Conservation (phyloP, 495 filamentous ascomycete species). For the Lasiosphaeria ovina region DNA sequence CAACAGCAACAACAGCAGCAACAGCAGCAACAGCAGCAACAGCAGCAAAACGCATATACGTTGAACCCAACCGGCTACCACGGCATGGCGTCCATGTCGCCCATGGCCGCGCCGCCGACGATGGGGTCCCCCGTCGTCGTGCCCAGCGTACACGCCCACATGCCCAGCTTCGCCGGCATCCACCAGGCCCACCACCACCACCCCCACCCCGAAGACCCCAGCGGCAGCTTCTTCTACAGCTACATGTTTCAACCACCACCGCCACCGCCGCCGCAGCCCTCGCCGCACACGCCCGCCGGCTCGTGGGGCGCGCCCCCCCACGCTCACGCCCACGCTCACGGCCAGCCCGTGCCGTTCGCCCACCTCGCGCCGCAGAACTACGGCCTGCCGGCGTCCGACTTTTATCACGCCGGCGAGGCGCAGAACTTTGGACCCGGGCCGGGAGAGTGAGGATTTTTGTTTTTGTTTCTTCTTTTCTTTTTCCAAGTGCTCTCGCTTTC, state of each 20-base stretch:
- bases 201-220: not conserved
- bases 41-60: slow-evolving; percentile 1
- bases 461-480: too few species aligned
- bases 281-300: too few species aligned
- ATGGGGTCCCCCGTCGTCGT: not conserved
- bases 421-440: too few species aligned
- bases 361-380: too few species aligned
- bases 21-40: not conserved
- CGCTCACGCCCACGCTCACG: too few species aligned
- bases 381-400: too few species aligned
- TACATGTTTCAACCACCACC: not conserved
- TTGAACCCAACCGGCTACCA: not conserved
- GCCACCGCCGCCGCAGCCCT: not conserved
- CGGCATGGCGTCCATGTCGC: not conserved
- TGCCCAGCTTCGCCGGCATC: slow-evolving; percentile 2
- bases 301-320: too few species aligned
- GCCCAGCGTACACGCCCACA: not conserved
- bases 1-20: slow-evolving; percentile 1
- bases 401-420: too few species aligned
- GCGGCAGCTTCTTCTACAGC: not conserved
- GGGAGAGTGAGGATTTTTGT: too few species aligned
- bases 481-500: too few species aligned
- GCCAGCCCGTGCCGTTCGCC: too few species aligned
- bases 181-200: not conserved
- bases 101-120: not conserved